Evolutionary conservation across 495 filamentous ascomycete genomes (phyloP), one percentile per base, ranked within the genome.

Genomic region (Cudoniella acicularis): DNA sequence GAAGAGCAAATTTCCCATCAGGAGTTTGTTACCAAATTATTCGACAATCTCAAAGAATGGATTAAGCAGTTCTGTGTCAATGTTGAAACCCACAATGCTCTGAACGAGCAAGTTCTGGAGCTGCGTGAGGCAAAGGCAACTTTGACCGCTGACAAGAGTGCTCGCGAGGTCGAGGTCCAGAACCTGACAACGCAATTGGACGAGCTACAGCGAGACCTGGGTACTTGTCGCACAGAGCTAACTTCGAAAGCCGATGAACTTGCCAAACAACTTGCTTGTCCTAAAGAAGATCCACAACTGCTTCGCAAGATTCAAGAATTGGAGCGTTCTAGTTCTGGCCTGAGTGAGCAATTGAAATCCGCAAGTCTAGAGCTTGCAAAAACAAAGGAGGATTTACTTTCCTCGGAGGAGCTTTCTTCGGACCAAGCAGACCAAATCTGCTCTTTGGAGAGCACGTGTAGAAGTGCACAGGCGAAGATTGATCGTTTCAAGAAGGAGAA

Each of bases 151-250:
- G 42, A 51, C 6, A 55, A 54, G 8, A 47, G 20, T 54, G 26
- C 43, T 16, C 21, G 2, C 10, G 59, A 65, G 16, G 22, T 18
- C 17, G 58, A 64, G 22, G 20, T 57, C 17, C 61, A 69, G 46
- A 42, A 10, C 43, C 36, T 66, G 4, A 27, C 45, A 10, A 53
- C 41, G 4, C 60, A 68, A 21, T 52, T 67, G 30, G 62, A 69
- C 10, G 25, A 40, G 10, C 50, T 69, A 6, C 62, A 66, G 48
- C 49, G 60, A 23, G 66, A 74, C 10, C 22, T 73, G 41, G 11
- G 55, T 1, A 55, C 62, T 24, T 62, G 54, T 56, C 45, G 51
- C 30, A 54, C 46, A 30, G 53, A 56, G 10, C 48, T 65, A 10
- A 52, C 41, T 9, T 47, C 58, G 13, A 62, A 68, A 27, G 52